A percentile compares a stretch with the other conserved stretches of the same genome.
Conservation (phyloP, 1,139 yeast genomes). For the Kluyveromyces sp. region DNA sequence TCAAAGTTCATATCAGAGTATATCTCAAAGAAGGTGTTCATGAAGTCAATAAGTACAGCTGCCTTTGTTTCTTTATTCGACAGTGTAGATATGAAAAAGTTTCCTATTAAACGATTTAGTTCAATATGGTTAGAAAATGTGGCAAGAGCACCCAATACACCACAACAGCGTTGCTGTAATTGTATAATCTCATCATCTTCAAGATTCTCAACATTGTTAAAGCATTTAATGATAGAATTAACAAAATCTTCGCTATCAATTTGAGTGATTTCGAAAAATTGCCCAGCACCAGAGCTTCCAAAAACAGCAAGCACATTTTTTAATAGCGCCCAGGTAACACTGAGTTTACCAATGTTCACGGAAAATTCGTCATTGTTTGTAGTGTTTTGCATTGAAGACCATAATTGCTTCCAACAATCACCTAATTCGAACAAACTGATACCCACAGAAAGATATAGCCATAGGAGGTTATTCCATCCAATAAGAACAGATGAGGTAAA, state of each 20-base stretch:
- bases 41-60: slow-evolving; percentile 45
- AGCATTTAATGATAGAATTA: slow-evolving; percentile 20
- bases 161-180: slow-evolving; percentile 29
- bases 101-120: slow-evolving; percentile 40
- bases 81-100: slow-evolving; percentile 36
- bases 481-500: slow-evolving; percentile 50
- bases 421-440: slow-evolving; percentile 15
- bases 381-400: slow-evolving; percentile 31
- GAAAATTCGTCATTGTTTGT: slow-evolving; percentile 31
- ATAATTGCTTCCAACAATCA: slow-evolving; percentile 29
- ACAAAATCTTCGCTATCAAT: slow-evolving; percentile 19
- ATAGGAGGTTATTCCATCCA: slow-evolving; percentile 61
- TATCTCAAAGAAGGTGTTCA: slow-evolving; percentile 65
- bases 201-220: slow-evolving; percentile 10
- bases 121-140: slow-evolving; percentile 39
- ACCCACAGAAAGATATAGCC: slow-evolving; percentile 36
- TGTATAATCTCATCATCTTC: slow-evolving; percentile 19
- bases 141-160: slow-evolving; percentile 53
- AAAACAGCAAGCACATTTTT: slow-evolving; percentile 27
- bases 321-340: slow-evolving; percentile 55
- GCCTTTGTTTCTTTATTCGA: slow-evolving; percentile 24
- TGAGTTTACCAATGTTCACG: slow-evolving; percentile 43
- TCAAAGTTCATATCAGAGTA: slow-evolving; percentile 66
- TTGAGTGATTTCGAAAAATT: slow-evolving; percentile 15
- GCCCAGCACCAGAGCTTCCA: slow-evolving; percentile 8